These are phyloP conservation scores for Wickerhamomyces strasburgensis DNA, from an alignment of 805 yeast species.

Conservation along the genomic window DNA sequence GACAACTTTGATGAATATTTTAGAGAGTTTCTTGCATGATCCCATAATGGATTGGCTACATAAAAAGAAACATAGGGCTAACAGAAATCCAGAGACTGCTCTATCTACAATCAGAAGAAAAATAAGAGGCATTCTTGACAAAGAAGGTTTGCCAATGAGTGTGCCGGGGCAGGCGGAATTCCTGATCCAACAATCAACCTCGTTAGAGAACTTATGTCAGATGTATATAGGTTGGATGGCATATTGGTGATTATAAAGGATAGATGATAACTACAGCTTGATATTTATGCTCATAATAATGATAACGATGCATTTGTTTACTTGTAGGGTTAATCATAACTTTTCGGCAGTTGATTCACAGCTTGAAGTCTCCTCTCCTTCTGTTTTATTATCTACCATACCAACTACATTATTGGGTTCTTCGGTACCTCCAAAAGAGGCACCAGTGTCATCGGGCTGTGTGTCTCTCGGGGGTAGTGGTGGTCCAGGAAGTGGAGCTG, in stretches of 20 bases:
- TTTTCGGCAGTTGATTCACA: too few relatives aligned
- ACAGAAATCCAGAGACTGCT: conserved; percentile 56
- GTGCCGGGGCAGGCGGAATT: conserved; percentile 91
- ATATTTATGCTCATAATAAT: background rate
- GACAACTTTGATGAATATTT: conserved; percentile 77
- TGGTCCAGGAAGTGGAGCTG: background rate
- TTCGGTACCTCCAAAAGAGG: too few relatives aligned
- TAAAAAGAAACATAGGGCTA: conserved; percentile 35
- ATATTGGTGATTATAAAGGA: conserved; percentile 36
- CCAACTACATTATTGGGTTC: background rate
- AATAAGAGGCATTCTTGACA: conserved; percentile 75
- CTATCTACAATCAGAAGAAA: conserved; percentile 69
- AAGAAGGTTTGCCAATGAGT: conserved; percentile 82
- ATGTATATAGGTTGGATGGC: conserved; percentile 97
- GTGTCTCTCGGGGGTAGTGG: background rate
- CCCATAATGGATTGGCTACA: conserved; percentile 78
- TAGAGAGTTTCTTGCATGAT: conserved; percentile 90
- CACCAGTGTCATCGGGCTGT: too few relatives aligned
- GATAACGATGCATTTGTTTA: background rate
- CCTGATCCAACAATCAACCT: conserved; percentile 75
- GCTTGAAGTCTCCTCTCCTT: background rate
- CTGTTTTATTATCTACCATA: too few relatives aligned
- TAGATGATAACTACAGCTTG: conserved; percentile 2
- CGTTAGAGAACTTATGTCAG: conserved; percentile 61
- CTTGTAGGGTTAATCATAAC: background rate